A percentile compares a stretch with the other conserved stretches of the same genome.
These are phyloP conservation scores for Arabis alpina DNA, from an alignment of 345 rosid genomes.

Conservation along the genomic window DNA sequence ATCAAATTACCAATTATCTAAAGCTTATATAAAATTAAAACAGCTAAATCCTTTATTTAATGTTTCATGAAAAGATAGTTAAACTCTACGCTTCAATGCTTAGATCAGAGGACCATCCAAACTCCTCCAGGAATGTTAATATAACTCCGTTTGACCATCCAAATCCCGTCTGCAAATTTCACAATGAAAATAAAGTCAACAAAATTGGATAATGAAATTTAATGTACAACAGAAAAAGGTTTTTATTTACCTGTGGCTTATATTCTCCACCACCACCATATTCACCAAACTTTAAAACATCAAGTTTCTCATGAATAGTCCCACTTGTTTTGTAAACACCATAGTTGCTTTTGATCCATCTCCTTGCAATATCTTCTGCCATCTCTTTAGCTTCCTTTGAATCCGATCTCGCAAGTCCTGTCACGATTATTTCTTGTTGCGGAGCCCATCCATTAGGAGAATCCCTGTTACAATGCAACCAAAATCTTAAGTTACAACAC, in stretches of 20 bases:
- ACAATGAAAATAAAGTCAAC: conserved; percentile 10
- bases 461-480: conserved; percentile 58
- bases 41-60: neutral
- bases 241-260: conserved; percentile 65
- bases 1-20: neutral
- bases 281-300: conserved; percentile 58
- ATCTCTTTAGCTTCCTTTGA: conserved; percentile 56
- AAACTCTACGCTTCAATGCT: conserved; percentile 45
- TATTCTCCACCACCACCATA: conserved; percentile 78
- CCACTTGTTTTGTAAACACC: conserved; percentile 59
- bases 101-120: conserved; percentile 81
- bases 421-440: conserved; percentile 75
- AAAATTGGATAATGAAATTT: neutral
- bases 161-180: conserved; percentile 75
- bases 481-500: too few species aligned
- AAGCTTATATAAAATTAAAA: neutral
- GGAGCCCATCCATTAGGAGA: conserved; percentile 97
- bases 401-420: conserved; percentile 66
- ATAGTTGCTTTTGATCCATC: conserved; percentile 80
- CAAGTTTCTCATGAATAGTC: conserved; percentile 54
- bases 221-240: neutral
- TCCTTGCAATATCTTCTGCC: conserved; percentile 73
- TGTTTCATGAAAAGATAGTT: neutral
- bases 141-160: conserved; percentile 98
- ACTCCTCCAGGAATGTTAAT: conserved; percentile 83